Base-by-base conservation (phyloP, 208 protist species). In the Crithidia thermophila region DNA sequence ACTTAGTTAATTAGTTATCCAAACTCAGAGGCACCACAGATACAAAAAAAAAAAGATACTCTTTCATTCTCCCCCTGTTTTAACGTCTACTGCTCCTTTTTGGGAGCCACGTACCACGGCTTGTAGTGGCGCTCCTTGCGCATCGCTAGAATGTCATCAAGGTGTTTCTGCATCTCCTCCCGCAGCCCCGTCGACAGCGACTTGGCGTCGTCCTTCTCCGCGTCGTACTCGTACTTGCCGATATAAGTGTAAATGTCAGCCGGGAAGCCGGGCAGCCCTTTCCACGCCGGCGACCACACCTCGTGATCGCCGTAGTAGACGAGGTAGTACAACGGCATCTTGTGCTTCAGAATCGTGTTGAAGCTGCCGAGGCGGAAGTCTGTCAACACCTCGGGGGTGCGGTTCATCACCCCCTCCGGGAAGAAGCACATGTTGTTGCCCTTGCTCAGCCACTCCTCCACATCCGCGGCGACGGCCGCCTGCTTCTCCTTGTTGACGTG, bases 311-410 rank as follows among this genome's bases (percentile, higher is more conserved):
- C 86, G 34, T 67, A 76, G 39, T 67, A 71, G 9, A 88, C 75
- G 27, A 88, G 50, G 63, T 88, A 88, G 51, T 74, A 57, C 9
- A 93, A 30, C 16, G 75, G 75, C 31, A 82, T 16, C 27, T 78
- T 61, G 70, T 91, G 67, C 39, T 90, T 67, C 11, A 91, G 9
- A 42, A 90, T 71, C 21, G 67, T 84, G 25, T 73, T 69, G 65
- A 94, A 93, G 43, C 76, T 83, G 49, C 89, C 89, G 10, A 78
- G 64, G 21, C 89, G 85, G 73, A 94, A 94, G 55, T 81, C 68
- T 42, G 73, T 64, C 10, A 94, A 74, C 42, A 50, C 50, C 59
- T 81, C 77, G 13, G 88, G 83, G 31, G 55, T 72, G 42, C 65
- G 77, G 64, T 91, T 94, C 30, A 94, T 60, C 18, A 62, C 84